Percentiles rank a stretch among this genome's conserved stretches.
Conservation (phyloP, 1,284 basidiomycete species). For the Cystobasidiaceae sp. region DNA sequence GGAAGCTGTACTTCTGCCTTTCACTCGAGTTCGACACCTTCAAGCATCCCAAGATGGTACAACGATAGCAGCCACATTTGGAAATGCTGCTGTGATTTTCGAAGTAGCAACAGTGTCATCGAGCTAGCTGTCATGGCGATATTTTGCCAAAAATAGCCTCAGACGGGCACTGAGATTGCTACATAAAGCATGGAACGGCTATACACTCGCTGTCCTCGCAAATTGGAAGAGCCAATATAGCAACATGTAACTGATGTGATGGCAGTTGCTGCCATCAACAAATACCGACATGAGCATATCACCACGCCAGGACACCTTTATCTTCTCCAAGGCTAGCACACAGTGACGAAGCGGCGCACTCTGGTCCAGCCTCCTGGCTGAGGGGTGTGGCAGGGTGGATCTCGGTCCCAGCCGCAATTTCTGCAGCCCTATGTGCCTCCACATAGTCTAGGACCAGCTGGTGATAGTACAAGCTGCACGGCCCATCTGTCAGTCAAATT, state of each 20-base stretch:
- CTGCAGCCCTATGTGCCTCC: conserved; percentile 37
- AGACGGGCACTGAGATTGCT: too few species aligned
- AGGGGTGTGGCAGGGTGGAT: conserved; percentile 38
- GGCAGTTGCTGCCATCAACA: too few species aligned
- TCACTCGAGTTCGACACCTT: neutral
- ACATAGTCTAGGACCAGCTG: conserved; percentile 33
- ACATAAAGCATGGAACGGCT: too few species aligned
- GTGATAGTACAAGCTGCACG: conserved; percentile 42
- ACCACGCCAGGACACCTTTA: conserved; percentile 14
- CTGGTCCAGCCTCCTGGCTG: conserved; percentile 22
- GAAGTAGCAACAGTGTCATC: too few species aligned
- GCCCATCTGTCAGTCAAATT: conserved; percentile 14
- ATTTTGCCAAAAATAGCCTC: too few species aligned
- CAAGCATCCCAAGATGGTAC: neutral
- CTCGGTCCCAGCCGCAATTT: conserved; percentile 38
- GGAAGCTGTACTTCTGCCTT: neutral
- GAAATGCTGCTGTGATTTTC: neutral
- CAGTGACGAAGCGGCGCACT: neutral
- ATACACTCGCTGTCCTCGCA: too few species aligned
- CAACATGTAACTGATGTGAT: too few species aligned
- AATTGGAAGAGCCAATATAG: too few species aligned
- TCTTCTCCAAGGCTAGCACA: neutral
- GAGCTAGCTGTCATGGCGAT: too few species aligned
- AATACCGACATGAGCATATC: too few species aligned
- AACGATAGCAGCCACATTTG: too few species aligned